Percentiles rank a stretch among this genome's conserved stretches.
These are phyloP conservation scores for Eremothecium coryli DNA, from an alignment of 1,139 yeast genomes.

Conservation along the genomic window DNA sequence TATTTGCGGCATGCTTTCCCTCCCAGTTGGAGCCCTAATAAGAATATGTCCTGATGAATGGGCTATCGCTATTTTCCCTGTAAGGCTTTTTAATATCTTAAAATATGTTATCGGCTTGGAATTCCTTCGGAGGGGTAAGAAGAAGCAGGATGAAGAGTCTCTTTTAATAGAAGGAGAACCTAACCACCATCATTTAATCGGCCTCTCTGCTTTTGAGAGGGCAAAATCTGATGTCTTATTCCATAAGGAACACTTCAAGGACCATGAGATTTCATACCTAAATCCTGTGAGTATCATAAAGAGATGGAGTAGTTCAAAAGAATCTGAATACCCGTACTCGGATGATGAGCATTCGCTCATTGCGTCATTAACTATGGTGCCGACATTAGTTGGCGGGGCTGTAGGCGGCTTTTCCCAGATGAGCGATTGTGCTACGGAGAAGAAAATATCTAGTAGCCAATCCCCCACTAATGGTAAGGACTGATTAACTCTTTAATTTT, in stretches of 20 bases:
- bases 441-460: no score
- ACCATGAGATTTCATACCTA: conserved; percentile 7
- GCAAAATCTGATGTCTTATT: conserved; percentile 10
- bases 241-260: conserved; percentile 9
- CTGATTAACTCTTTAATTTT: no score
- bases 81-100: conserved; percentile 40
- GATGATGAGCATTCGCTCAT: conserved; percentile 18
- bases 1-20: conserved; percentile 68
- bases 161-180: conserved; percentile 8
- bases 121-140: conserved; percentile 31
- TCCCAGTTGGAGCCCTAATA: conserved; percentile 70
- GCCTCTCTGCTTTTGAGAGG: conserved; percentile 12
- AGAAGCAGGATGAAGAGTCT: conserved; percentile 18
- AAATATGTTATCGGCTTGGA: conserved; percentile 43
- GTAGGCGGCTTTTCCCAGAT: conserved; percentile 36
- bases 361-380: conserved; percentile 44
- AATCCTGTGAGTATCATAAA: conserved; percentile 22
- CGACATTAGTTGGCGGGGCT: conserved; percentile 46
- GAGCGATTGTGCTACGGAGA: no score
- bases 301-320: conserved; percentile 22
- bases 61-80: conserved; percentile 64
- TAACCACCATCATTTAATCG: conserved; percentile 6
- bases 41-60: conserved; percentile 78
- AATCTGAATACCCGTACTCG: conserved; percentile 9
- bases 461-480: no score